phyloP scores from a whole-genome alignment of 2,329 filamentous ascomycete genomes.

The Herpotrichia juniperi region DNA sequence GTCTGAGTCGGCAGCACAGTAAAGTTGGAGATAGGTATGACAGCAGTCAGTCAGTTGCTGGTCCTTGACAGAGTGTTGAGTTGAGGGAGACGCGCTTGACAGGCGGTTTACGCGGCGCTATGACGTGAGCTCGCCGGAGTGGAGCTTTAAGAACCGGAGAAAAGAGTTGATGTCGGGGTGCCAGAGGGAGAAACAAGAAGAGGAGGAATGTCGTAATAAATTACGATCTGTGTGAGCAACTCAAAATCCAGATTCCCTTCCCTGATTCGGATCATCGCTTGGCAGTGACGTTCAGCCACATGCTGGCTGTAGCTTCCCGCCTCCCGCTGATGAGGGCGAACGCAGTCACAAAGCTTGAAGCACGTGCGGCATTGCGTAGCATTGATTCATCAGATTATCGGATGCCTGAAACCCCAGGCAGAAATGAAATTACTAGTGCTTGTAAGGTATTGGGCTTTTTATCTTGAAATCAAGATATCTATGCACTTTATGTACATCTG shows the following conservation, averaged over 20 bases:
- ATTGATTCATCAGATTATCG: neutral
- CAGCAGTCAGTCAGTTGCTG: neutral
- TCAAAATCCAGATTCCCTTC: neutral
- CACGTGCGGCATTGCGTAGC: neutral
- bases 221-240: neutral
- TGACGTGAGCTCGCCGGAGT: neutral
- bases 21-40: neutral
- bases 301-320: neutral
- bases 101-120: neutral
- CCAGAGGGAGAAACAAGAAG: neutral
- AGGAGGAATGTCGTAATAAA: neutral
- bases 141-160: neutral
- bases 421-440: neutral
- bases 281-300: slow-evolving; percentile 11
- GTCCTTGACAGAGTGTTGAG: neutral
- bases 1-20: neutral
- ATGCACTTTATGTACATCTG: neutral
- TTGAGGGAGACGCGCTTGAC: neutral
- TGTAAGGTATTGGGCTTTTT: too few species aligned
- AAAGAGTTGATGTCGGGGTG: neutral
- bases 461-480: neutral
- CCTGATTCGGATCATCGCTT: slow-evolving; percentile 12
- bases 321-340: neutral
- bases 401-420: neutral
- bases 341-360: neutral